Evolutionary conservation across 208 protist genomes (phyloP).

Genomic region (Angomonas deanei): DNA sequence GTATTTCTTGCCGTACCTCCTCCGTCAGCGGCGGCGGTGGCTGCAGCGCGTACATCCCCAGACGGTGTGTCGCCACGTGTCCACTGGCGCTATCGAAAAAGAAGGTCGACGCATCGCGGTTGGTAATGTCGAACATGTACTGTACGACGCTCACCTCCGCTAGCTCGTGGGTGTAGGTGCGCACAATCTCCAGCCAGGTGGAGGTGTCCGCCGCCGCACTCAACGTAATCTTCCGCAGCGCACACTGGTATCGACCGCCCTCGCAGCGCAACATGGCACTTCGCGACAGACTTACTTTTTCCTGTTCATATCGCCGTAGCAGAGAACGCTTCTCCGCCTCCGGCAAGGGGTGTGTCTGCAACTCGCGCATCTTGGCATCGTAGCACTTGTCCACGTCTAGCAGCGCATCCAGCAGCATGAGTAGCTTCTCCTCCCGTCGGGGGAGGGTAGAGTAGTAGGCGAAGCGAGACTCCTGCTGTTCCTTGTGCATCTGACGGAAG

Average conservation of each 20-base stretch:
- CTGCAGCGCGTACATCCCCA: conserved; percentile 64
- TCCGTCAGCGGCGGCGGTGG: conserved; percentile 6
- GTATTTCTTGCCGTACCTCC: neutral
- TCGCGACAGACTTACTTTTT: conserved; percentile 17
- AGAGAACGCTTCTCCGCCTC: neutral
- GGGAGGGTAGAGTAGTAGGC: conserved; percentile 27
- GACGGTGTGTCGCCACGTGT: conserved; percentile 58
- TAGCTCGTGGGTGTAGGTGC: conserved; percentile 58
- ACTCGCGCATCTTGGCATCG: neutral
- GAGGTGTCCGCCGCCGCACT: conserved; percentile 34
- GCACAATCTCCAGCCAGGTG: conserved; percentile 50
- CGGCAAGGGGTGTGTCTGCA: neutral
- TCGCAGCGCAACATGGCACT: conserved; percentile 39
- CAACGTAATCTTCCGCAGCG: conserved; percentile 43
- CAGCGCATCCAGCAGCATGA: conserved; percentile 15
- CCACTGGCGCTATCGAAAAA: conserved; percentile 66
- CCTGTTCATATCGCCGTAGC: conserved; percentile 13
- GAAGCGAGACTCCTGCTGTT: conserved; percentile 13
- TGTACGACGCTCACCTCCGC: conserved; percentile 79
- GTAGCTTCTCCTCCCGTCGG: conserved; percentile 34
- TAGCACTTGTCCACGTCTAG: conserved; percentile 10
- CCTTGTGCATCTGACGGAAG: neutral
- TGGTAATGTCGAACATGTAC: conserved; percentile 64
- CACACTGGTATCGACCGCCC: conserved; percentile 26
- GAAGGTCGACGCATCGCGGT: conserved; percentile 50